These are phyloP conservation scores for Herpotrichia juniperi DNA, from an alignment of 2,329 filamentous ascomycete species.

Conservation along the genomic window DNA sequence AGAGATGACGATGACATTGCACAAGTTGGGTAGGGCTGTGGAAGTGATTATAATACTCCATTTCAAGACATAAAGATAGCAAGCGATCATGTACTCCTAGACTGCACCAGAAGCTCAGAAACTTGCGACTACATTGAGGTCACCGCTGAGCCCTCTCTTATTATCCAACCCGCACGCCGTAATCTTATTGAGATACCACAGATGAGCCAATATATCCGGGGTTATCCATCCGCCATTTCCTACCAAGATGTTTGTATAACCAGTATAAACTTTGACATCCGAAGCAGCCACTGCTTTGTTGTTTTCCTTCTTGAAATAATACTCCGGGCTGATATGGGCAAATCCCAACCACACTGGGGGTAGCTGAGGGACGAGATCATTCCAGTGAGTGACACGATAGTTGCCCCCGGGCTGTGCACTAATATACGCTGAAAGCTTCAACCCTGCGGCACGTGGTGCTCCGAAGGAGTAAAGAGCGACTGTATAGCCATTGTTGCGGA, in stretches of 20 bases:
- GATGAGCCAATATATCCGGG: slow-evolving; percentile 39
- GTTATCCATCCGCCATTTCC: slow-evolving; percentile 39
- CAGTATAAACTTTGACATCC: slow-evolving; percentile 32
- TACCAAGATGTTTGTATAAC: slow-evolving; percentile 19
- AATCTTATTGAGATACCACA: slow-evolving; percentile 45
- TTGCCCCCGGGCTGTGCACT: slow-evolving; percentile 59
- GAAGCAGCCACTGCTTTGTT: slow-evolving; percentile 17
- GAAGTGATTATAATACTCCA: too few species aligned
- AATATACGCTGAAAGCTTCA: slow-evolving; percentile 58
- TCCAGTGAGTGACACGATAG: slow-evolving; percentile 70
- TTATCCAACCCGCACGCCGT: slow-evolving; percentile 2
- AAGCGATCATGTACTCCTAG: too few species aligned
- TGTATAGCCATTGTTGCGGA: slow-evolving; percentile 30
- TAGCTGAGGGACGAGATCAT: slow-evolving; percentile 71
- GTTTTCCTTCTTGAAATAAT: slow-evolving; percentile 52
- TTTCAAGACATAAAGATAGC: too few species aligned
- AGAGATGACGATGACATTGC: slow-evolving; percentile 34
- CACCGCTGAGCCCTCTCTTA: not conserved
- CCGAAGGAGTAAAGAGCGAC: slow-evolving; percentile 64
- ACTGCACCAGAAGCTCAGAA: slow-evolving; percentile 1
- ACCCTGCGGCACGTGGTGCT: slow-evolving; percentile 70
- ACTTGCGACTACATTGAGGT: slow-evolving; percentile 1
- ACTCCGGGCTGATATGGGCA: slow-evolving; percentile 72
- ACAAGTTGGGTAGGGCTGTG: slow-evolving; percentile 12
- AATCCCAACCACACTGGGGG: slow-evolving; percentile 67